Percentiles rank a stretch among this genome's conserved stretches.
These are phyloP conservation scores for Leptosphaerulina australis DNA, from an alignment of 2,329 filamentous ascomycete species.

Conservation along the genomic window DNA sequence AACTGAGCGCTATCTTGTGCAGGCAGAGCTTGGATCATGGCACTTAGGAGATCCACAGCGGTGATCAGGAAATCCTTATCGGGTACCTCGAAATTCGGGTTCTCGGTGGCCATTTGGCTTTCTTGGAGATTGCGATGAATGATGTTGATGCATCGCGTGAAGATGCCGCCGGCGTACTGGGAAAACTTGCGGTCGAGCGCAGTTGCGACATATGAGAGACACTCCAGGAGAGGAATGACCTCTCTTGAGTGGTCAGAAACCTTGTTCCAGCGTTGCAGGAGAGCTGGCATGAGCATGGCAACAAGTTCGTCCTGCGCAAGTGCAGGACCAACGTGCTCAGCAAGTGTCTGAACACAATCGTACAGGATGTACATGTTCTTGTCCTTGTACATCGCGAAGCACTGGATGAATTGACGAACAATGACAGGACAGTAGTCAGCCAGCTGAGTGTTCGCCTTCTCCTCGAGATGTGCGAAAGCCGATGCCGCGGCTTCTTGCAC, in stretches of 20 bases:
- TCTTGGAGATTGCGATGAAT: slow-evolving; percentile 91
- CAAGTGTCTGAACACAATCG: slow-evolving; percentile 96
- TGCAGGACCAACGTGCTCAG: slow-evolving; percentile 84
- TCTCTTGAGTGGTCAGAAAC: slow-evolving; percentile 89
- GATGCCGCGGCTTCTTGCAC: slow-evolving; percentile 96
- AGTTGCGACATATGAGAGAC: slow-evolving; percentile 89
- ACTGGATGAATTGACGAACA: slow-evolving; percentile 87
- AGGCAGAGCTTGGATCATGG: slow-evolving; percentile 88
- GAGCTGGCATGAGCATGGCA: slow-evolving; percentile 85
- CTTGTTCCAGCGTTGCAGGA: slow-evolving; percentile 86
- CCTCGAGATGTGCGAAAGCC: slow-evolving; percentile 93
- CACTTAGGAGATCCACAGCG: slow-evolving; percentile 88
- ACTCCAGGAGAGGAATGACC: slow-evolving; percentile 94
- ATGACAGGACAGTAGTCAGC: slow-evolving; percentile 89
- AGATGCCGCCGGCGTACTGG: slow-evolving; percentile 85
- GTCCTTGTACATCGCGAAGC: slow-evolving; percentile 96
- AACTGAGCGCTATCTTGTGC: slow-evolving; percentile 75
- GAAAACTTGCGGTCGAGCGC: slow-evolving; percentile 82
- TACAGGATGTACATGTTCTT: slow-evolving; percentile 99
- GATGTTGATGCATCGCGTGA: slow-evolving; percentile 84
- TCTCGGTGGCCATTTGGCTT: slow-evolving; percentile 70
- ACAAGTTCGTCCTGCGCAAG: slow-evolving; percentile 83
- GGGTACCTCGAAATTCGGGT: slow-evolving; percentile 73
- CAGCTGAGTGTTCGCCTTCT: slow-evolving; percentile 82
- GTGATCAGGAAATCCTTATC: slow-evolving; percentile 98